These are phyloP conservation scores for Cyberlindnera petersonii DNA, from an alignment of 805 yeast genomes.

Conservation along the genomic window DNA sequence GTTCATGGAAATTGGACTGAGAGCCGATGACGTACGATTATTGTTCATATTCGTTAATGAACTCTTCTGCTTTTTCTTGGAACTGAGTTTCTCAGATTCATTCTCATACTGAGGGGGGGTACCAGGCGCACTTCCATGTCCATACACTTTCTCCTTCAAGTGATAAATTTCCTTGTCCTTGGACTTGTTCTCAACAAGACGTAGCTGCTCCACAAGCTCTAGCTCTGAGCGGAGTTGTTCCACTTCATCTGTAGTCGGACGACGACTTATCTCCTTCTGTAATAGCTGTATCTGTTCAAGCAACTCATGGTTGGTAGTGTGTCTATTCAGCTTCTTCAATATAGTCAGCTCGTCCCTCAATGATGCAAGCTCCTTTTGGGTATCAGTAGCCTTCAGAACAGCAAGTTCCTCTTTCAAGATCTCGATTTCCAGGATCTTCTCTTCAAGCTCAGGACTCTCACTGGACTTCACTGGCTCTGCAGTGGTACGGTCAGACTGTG, in stretches of 20 bases:
- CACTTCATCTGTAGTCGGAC: constrained; percentile 42
- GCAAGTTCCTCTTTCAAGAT: constrained; percentile 23
- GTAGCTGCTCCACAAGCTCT: constrained; percentile 36
- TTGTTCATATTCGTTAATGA: no score
- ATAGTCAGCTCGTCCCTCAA: constrained; percentile 7
- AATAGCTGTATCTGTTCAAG: constrained; percentile 21
- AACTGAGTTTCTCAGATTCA: neutral
- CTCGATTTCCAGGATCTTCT: constrained; percentile 24
- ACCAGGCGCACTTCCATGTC: constrained; percentile 5
- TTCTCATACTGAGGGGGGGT: neutral
- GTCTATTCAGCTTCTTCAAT: constrained; percentile 11
- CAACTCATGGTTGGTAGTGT: constrained; percentile 27
- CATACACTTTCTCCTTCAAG: constrained; percentile 18
- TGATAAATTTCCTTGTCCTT: constrained; percentile 25
- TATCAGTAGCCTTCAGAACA: constrained; percentile 13
- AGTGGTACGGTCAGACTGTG: neutral
- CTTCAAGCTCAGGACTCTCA: constrained; percentile 21
- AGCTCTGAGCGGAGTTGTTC: constrained; percentile 44
- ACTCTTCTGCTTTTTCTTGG: constrained; percentile 4
- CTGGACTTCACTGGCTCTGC: constrained; percentile 9
- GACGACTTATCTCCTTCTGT: constrained; percentile 25
- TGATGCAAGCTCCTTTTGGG: constrained; percentile 8
- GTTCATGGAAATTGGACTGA: constrained; percentile 9
- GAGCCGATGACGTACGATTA: constrained; percentile 2
- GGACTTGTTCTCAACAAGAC: constrained; percentile 27